Percentiles rank a stretch among this genome's conserved stretches.
Conservation (phyloP, 768 basidiomycete genomes). For the Dioszegia crocea region DNA sequence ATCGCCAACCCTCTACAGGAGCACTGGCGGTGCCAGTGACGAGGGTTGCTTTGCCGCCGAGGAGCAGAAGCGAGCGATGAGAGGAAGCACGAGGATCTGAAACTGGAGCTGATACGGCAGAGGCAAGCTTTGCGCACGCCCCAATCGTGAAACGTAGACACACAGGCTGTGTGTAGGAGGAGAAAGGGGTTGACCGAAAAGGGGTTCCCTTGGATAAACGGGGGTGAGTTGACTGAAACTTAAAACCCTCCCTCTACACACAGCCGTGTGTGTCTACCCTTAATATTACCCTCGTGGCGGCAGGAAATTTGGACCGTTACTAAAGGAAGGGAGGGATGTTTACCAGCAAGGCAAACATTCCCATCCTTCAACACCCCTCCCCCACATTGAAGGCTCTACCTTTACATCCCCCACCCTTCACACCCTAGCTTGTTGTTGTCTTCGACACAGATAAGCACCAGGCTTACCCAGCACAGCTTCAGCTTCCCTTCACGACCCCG, state of each 20-base stretch:
- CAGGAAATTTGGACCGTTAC: not conserved
- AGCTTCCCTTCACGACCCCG: no score
- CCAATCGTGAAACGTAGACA: not conserved
- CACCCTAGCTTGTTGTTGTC: not conserved
- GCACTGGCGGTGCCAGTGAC: no score
- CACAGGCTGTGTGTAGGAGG: no score
- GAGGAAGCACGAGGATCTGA: not conserved
- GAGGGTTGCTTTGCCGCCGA: no score
- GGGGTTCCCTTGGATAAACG: no score
- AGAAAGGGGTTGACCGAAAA: no score
- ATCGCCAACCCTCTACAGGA: no score
- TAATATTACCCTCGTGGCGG: not conserved
- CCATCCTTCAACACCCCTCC: not conserved
- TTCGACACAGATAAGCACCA: not conserved
- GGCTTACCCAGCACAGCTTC: no score
- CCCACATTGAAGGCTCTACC: not conserved
- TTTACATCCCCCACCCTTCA: not conserved
- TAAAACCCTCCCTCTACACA: not conserved
- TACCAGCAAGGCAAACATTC: not conserved
- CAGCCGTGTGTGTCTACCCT: not conserved
- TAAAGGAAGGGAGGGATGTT: not conserved
- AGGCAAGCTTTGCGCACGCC: not conserved
- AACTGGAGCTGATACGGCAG: not conserved
- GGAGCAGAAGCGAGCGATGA: no score
- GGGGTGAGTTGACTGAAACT: not conserved